Conservation (phyloP, 2,329 filamentous ascomycete species). For the Ophidiomyces ophidiicola region DNA sequence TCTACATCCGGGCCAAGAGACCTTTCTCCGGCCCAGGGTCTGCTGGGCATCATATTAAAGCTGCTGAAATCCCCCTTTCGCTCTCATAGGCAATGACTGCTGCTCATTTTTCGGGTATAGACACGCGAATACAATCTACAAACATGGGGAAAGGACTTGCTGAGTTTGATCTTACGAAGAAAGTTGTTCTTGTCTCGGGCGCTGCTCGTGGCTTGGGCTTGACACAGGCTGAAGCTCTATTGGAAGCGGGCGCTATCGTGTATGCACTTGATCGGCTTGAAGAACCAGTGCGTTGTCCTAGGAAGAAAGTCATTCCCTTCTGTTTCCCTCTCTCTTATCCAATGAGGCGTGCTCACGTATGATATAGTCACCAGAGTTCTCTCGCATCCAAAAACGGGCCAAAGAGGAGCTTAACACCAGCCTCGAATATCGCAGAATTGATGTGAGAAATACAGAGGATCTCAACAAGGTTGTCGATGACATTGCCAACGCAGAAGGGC, state of each 20-base stretch:
- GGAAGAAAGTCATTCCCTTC: not conserved
- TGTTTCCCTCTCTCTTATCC: no score
- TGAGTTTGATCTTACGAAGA: constrained; percentile 64
- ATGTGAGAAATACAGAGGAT: constrained; percentile 59
- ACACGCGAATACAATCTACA: no score
- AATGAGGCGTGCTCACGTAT: no score
- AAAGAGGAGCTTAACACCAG: constrained; percentile 52
- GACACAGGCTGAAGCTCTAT: constrained; percentile 57
- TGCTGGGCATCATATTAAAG: no score
- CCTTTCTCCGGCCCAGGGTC: no score
- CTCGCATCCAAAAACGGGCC: constrained; percentile 51
- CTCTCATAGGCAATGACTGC: no score
- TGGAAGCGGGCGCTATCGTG: constrained; percentile 57
- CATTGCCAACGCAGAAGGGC: constrained; percentile 58
- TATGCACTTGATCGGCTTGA: constrained; percentile 27
- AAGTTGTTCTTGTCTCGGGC: constrained; percentile 58
- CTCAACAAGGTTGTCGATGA: constrained; percentile 55
- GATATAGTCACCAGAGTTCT: constrained; percentile 46
- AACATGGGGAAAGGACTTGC: constrained; percentile 39
- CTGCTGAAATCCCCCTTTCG: no score
- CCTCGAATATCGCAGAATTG: constrained; percentile 63
- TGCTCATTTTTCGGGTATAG: no score
- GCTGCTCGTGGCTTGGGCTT: constrained; percentile 62
- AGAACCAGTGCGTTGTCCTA: constrained; percentile 15
- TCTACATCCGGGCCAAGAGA: no score